Conservation (phyloP, 768 basidiomycete genomes). For the Rhodosporidiobolus odoratus region DNA sequence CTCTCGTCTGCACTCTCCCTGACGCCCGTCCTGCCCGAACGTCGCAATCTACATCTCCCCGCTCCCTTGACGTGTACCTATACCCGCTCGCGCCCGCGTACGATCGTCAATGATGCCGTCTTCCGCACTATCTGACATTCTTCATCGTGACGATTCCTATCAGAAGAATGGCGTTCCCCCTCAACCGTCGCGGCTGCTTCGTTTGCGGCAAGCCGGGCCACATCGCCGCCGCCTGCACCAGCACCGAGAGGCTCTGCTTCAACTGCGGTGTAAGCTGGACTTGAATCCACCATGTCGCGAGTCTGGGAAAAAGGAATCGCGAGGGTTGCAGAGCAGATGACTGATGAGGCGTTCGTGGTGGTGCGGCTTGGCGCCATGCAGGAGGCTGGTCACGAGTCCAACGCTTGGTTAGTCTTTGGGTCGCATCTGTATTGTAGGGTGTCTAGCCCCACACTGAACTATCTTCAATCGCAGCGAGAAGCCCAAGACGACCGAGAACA, state of each 20-base stretch:
- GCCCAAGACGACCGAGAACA: slow-evolving; percentile 30
- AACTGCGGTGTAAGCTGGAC: slow-evolving; percentile 32
- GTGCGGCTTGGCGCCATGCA: background rate
- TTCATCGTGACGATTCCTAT: background rate
- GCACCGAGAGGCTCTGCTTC: slow-evolving; percentile 31
- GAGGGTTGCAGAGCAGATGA: background rate
- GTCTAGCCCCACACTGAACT: too few relatives aligned
- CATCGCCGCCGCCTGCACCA: slow-evolving; percentile 29
- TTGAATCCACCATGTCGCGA: too few relatives aligned
- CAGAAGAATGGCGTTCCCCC: slow-evolving; percentile 29
- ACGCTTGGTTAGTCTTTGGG: slow-evolving; percentile 25
- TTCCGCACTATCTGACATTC: background rate
- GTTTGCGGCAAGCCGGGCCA: slow-evolving; percentile 35
- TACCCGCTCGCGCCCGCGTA: too few relatives aligned
- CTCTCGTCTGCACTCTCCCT: background rate
- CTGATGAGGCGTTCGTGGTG: background rate
- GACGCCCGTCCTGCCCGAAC: too few relatives aligned
- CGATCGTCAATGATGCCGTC: background rate
- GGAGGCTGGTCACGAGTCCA: slow-evolving; percentile 36
- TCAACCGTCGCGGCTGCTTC: slow-evolving; percentile 29
- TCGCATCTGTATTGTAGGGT: too few relatives aligned
- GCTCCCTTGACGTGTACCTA: too few relatives aligned
- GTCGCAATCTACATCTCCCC: too few relatives aligned
- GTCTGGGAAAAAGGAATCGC: too few relatives aligned
- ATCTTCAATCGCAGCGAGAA: slow-evolving; percentile 7